phyloP scores from a whole-genome alignment of 2,329 filamentous ascomycete genomes.

The Nemania sp. region DNA sequence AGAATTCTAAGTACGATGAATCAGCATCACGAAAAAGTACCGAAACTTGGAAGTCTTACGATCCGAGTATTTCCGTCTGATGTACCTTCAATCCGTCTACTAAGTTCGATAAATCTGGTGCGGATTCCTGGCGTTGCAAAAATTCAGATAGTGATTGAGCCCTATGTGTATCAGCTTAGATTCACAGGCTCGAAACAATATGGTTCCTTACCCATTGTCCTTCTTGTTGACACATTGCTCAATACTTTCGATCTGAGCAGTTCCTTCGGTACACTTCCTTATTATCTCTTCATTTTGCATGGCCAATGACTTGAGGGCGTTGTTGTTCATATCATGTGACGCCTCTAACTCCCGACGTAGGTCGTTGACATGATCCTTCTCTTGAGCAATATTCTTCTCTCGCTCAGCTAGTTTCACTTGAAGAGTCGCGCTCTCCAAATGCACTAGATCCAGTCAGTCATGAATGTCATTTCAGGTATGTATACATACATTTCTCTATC shows the following conservation, averaged over 20 bases:
- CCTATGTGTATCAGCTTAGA: slow-evolving; percentile 24
- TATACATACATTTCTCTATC: slow-evolving; percentile 27
- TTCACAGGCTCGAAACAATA: not conserved
- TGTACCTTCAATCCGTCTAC: slow-evolving; percentile 23
- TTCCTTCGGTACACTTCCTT: slow-evolving; percentile 20
- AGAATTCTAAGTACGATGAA: slow-evolving; percentile 21
- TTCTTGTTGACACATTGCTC: slow-evolving; percentile 23
- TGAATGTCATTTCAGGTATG: not conserved
- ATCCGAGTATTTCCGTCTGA: slow-evolving; percentile 22
- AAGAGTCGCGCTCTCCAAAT: slow-evolving; percentile 24
- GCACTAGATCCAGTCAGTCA: slow-evolving; percentile 29
- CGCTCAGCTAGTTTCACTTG: slow-evolving; percentile 27
- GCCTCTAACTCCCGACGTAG: slow-evolving; percentile 29
- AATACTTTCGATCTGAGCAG: slow-evolving; percentile 16
- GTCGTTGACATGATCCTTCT: slow-evolving; percentile 23
- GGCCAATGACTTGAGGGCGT: slow-evolving; percentile 26
- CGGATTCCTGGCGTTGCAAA: slow-evolving; percentile 21
- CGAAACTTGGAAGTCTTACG: slow-evolving; percentile 20
- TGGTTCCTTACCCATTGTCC: slow-evolving; percentile 28
- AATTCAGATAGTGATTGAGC: slow-evolving; percentile 26
- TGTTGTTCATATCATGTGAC: slow-evolving; percentile 25
- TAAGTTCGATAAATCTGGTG: slow-evolving; percentile 15
- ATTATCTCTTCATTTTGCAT: slow-evolving; percentile 29
- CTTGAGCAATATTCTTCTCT: slow-evolving; percentile 28
- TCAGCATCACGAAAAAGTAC: not conserved